A percentile compares a stretch with the other conserved stretches of the same genome.
These are phyloP conservation scores for Chlorella sp. DNA, from an alignment of 139 green algal species.

Conservation along the genomic window DNA sequence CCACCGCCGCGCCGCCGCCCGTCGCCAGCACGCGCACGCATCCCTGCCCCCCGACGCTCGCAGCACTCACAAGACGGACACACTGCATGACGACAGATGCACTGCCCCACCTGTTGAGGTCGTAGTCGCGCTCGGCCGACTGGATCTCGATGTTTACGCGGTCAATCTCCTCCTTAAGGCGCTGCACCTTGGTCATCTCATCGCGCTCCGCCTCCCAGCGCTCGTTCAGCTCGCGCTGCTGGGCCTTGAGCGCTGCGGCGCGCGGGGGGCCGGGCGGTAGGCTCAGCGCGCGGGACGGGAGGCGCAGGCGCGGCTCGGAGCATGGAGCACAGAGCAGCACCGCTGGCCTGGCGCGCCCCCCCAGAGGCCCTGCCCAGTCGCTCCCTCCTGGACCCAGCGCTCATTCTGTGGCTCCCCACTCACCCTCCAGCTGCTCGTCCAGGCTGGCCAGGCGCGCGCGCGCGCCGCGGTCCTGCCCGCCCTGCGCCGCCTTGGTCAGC, in stretches of 20 bases:
- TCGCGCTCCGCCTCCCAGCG: conserved; percentile 80
- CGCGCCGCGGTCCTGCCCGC: conserved; percentile 66
- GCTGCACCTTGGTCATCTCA: conserved; percentile 78
- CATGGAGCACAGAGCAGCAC: no score
- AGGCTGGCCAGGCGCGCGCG: conserved; percentile 70
- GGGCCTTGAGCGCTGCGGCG: conserved; percentile 60
- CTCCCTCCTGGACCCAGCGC: not conserved
- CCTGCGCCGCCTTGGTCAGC: conserved; percentile 69
- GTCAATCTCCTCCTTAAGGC: conserved; percentile 95
- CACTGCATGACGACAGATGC: no score
- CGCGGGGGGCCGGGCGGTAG: not conserved
- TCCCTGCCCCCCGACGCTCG: no score
- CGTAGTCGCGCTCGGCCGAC: conserved; percentile 24
- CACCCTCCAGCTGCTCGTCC: conserved; percentile 71
- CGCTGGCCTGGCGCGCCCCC: no score
- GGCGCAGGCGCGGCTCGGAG: no score
- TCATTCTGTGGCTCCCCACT: not conserved
- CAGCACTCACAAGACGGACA: no score
- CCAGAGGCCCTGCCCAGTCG: no score
- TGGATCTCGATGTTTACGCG: conserved; percentile 84
- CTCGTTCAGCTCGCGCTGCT: conserved; percentile 76
- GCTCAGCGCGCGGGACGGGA: no score
- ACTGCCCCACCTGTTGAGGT: no score
- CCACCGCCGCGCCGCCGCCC: no score
- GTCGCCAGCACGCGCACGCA: no score